Evolutionary conservation across 495 filamentous ascomycete species (phyloP).

Genomic region (Trichocladium antarcticum): DNA sequence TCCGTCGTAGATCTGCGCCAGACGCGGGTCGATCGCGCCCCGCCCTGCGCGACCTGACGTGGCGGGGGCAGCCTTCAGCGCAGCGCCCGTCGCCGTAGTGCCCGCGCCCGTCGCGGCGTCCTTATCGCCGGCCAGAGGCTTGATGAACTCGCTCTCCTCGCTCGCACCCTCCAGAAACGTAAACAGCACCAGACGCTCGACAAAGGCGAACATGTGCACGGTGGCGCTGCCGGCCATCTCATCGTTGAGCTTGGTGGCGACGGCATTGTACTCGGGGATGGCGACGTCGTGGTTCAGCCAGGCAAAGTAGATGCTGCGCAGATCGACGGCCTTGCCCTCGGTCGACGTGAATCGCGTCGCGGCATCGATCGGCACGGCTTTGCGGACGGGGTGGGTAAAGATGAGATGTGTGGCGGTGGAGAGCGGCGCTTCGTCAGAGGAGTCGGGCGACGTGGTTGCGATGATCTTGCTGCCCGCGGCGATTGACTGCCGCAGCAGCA

Average conservation of each 20-base stretch:
- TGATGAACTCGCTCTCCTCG: slow-evolving; percentile 87
- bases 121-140: slow-evolving; percentile 55
- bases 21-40: slow-evolving; percentile 60
- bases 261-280: slow-evolving; percentile 80
- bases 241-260: slow-evolving; percentile 68
- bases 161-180: slow-evolving; percentile 83
- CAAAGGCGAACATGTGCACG: slow-evolving; percentile 77
- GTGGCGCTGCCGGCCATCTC: slow-evolving; percentile 51
- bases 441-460: slow-evolving; percentile 55
- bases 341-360: slow-evolving; percentile 72
- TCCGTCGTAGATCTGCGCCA: slow-evolving; percentile 79
- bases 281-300: slow-evolving; percentile 84
- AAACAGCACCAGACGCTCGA: slow-evolving; percentile 79
- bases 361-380: slow-evolving; percentile 59
- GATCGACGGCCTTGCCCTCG: slow-evolving; percentile 57
- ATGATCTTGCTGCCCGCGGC: slow-evolving; percentile 50
- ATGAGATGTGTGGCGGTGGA: slow-evolving; percentile 71
- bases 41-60: slow-evolving; percentile 42
- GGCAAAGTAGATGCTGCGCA: slow-evolving; percentile 89
- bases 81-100: slow-evolving; percentile 34
- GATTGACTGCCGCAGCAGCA: slow-evolving; percentile 69
- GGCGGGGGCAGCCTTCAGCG: slow-evolving; percentile 42
- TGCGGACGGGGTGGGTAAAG: slow-evolving; percentile 53
- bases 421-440: slow-evolving; percentile 37
- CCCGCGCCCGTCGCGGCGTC: slow-evolving; percentile 38